Percentiles rank a stretch among this genome's conserved stretches.
These are phyloP conservation scores for Geotrichum europaeum DNA, from an alignment of 1,139 yeast species.

Conservation along the genomic window DNA sequence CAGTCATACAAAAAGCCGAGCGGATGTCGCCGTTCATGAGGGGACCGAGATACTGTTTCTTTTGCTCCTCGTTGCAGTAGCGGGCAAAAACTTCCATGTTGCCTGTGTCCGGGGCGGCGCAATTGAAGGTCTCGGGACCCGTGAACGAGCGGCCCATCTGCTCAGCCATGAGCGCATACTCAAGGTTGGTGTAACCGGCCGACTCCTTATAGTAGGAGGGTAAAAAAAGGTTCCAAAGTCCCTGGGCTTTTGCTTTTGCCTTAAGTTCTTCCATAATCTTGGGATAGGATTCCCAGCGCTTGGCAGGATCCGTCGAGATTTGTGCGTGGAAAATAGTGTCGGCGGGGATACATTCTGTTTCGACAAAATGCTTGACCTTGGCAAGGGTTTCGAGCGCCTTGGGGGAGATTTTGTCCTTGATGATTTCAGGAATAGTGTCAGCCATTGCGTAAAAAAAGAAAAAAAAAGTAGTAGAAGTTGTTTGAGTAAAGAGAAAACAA, in stretches of 20 bases:
- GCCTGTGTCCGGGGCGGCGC: conserved; percentile 70
- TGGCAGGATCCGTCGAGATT: conserved; percentile 35
- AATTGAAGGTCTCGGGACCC: conserved; percentile 62
- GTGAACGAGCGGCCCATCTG: conserved; percentile 53
- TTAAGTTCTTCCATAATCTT: conserved; percentile 49
- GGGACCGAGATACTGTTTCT: conserved; percentile 50
- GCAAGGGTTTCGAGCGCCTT: conserved; percentile 49
- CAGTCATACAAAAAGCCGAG: conserved; percentile 69
- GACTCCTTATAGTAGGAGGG: conserved; percentile 54
- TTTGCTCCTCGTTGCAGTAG: conserved; percentile 51
- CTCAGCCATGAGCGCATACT: conserved; percentile 66
- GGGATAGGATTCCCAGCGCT: conserved; percentile 50
- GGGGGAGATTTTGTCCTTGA: conserved; percentile 41
- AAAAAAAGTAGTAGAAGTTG: neutral
- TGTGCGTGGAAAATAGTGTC: conserved; percentile 46
- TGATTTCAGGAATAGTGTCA: conserved; percentile 37
- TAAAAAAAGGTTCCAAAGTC: conserved; percentile 62
- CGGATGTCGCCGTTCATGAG: conserved; percentile 54
- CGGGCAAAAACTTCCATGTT: conserved; percentile 65
- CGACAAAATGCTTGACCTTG: conserved; percentile 49
- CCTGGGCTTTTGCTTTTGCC: conserved; percentile 48
- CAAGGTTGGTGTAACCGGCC: conserved; percentile 59
- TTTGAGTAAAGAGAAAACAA: neutral
- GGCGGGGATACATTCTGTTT: conserved; percentile 56
- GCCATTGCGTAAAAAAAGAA: conserved; percentile 17